A percentile compares a stretch with the other conserved stretches of the same genome.
Evolutionary conservation across 495 filamentous ascomycete species (phyloP).

Genomic region (Friedmanniomyces simplex): DNA sequence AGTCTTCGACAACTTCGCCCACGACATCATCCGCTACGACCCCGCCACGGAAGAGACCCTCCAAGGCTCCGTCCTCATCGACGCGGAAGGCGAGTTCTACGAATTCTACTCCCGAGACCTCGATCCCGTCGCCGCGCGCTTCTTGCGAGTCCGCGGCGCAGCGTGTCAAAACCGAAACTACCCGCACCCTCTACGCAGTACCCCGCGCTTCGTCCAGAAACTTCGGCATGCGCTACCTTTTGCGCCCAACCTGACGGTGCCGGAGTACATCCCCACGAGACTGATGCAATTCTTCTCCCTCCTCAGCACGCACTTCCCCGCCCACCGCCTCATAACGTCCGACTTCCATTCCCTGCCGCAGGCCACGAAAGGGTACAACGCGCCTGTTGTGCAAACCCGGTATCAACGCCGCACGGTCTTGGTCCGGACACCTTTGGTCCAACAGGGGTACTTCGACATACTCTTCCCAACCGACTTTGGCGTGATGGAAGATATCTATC

Average conservation of each 20-base stretch:
- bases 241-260: slow-evolving; percentile 57
- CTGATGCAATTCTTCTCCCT: slow-evolving; percentile 96
- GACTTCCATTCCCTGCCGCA: slow-evolving; percentile 85
- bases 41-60: slow-evolving; percentile 59
- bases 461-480: slow-evolving; percentile 94
- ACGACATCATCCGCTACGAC: slow-evolving; percentile 88
- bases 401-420: slow-evolving; percentile 77
- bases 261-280: slow-evolving; percentile 88
- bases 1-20: slow-evolving; percentile 96
- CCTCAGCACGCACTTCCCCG: slow-evolving; percentile 73
- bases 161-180: slow-evolving; percentile 45
- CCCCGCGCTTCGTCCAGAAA: slow-evolving; percentile 35
- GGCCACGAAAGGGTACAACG: slow-evolving; percentile 70
- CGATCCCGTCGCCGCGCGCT: slow-evolving; percentile 75
- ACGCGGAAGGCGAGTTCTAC: slow-evolving; percentile 76
- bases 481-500: slow-evolving; percentile 79
- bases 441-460: slow-evolving; percentile 98
- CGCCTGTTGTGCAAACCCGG: slow-evolving; percentile 90
- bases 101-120: slow-evolving; percentile 75
- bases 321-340: slow-evolving; percentile 74
- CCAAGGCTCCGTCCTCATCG: slow-evolving; percentile 80
- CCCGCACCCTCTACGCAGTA: slow-evolving; percentile 34
- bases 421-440: slow-evolving; percentile 84
- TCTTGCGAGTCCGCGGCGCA: slow-evolving; percentile 63
- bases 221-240: slow-evolving; percentile 55